Conservation (phyloP, 2,329 filamentous ascomycete genomes). For the Calonectria pseudoturangicola region DNA sequence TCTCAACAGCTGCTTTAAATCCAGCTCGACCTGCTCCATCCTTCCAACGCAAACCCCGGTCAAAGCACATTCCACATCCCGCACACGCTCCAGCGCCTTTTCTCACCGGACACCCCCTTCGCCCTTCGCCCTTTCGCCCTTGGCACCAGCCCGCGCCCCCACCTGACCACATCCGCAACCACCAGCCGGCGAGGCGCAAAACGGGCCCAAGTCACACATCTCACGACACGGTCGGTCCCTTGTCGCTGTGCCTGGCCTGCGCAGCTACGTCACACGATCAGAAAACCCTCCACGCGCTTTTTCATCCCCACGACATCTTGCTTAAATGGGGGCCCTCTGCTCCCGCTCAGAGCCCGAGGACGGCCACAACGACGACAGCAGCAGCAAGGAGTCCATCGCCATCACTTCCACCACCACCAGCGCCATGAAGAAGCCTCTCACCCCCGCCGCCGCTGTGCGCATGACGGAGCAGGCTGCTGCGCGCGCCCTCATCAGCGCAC, state of each 20-base stretch:
- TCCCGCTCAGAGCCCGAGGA: slow-evolving; percentile 45
- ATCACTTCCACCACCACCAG: neutral
- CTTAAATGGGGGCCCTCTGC: slow-evolving; percentile 55
- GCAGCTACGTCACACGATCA: neutral
- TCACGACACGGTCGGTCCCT: neutral
- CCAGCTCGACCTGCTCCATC: neutral
- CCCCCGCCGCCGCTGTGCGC: slow-evolving; percentile 24
- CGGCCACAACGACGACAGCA: slow-evolving; percentile 21
- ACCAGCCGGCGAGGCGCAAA: slow-evolving; percentile 16
- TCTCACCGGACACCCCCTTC: neutral
- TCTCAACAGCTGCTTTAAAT: neutral
- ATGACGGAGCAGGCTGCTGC: slow-evolving; percentile 50
- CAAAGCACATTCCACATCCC: neutral
- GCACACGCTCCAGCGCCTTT: neutral
- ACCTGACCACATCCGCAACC: slow-evolving; percentile 8
- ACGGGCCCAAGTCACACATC: too few species aligned
- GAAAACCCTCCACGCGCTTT: neutral
- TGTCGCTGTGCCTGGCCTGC: neutral
- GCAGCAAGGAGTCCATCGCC: slow-evolving; percentile 36
- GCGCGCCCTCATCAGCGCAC: slow-evolving; percentile 51
- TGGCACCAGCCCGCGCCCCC: neutral
- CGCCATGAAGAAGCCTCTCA: slow-evolving; percentile 24
- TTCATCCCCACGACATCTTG: neutral
- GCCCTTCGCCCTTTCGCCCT: too few species aligned
- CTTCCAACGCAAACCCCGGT: neutral